Conservation (phyloP, 2,329 filamentous ascomycete genomes). For the Elsinoe australis region DNA sequence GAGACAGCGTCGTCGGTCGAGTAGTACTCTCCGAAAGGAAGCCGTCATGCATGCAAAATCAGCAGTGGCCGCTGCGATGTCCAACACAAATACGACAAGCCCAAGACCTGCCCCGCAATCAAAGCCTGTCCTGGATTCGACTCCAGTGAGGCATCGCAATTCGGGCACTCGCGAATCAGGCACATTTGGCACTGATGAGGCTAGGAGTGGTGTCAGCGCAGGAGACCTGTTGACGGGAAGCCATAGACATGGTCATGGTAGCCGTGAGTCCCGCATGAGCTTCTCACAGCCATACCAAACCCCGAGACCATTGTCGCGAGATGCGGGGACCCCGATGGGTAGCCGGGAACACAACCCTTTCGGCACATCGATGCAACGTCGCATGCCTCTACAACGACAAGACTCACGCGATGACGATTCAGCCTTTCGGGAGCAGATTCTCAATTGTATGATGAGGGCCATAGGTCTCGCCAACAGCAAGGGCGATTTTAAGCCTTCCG, state of each 20-base stretch:
- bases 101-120: no score
- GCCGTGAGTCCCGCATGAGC: constrained; percentile 40
- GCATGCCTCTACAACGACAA: constrained; percentile 54
- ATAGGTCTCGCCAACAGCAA: constrained; percentile 70
- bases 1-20: constrained; percentile 62
- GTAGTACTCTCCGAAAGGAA: constrained; percentile 69
- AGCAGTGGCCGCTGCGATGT: constrained; percentile 22
- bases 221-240: constrained; percentile 73
- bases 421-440: constrained; percentile 77
- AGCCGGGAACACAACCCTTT: constrained; percentile 38
- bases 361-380: constrained; percentile 27
- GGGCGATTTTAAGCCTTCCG: constrained; percentile 56
- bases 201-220: constrained; percentile 38
- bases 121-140: constrained; percentile 17
- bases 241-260: constrained; percentile 57
- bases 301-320: constrained; percentile 31
- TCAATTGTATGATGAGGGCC: constrained; percentile 93
- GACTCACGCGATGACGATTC: constrained; percentile 78
- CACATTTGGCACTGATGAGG: constrained; percentile 21
- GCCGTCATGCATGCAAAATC: constrained; percentile 62
- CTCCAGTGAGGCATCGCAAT: background rate
- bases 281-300: constrained; percentile 44
- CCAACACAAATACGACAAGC: background rate
- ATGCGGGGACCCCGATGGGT: constrained; percentile 39
- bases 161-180: no score